Percentiles rank a stretch among this genome's conserved stretches.
These are phyloP conservation scores for Dendrobium officinale DNA, from an alignment of 106 monocot genomes.

Conservation along the genomic window DNA sequence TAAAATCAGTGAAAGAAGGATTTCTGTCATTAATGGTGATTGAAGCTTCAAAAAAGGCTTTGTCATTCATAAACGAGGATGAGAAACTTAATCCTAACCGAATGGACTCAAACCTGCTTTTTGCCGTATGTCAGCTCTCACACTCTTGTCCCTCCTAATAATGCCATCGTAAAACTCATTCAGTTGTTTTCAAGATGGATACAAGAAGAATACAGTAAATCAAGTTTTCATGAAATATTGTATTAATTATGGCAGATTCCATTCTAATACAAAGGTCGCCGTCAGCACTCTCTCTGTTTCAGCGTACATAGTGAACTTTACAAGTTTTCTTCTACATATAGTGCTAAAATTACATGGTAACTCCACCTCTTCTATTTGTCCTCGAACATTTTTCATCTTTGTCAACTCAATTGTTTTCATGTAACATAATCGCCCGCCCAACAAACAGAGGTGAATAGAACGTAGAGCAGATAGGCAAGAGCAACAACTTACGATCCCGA, in stretches of 20 bases:
- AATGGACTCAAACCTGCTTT: not conserved
- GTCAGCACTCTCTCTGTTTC: not conserved
- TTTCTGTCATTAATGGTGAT: not conserved
- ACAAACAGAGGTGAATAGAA: not conserved
- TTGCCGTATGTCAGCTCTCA: not conserved
- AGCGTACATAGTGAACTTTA: not conserved
- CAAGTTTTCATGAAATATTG: not conserved
- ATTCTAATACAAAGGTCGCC: not conserved
- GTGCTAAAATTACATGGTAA: not conserved
- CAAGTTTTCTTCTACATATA: not conserved
- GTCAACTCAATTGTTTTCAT: not conserved
- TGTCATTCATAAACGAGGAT: not conserved
- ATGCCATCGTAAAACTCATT: not conserved
- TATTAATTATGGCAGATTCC: not conserved
- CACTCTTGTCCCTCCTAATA: not conserved
- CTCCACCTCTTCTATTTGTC: not conserved
- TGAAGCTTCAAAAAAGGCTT: not conserved
- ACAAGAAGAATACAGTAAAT: not conserved
- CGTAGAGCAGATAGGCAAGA: not conserved
- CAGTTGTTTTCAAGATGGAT: too few relatives aligned
- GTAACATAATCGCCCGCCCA: not conserved
- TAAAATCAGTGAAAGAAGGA: not conserved
- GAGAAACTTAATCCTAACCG: not conserved
- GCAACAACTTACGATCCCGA: conserved; percentile 34
- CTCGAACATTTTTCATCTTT: not conserved